phyloP scores from a whole-genome alignment of 257 asterid genomes.

The Cynanchum wilfordii region DNA sequence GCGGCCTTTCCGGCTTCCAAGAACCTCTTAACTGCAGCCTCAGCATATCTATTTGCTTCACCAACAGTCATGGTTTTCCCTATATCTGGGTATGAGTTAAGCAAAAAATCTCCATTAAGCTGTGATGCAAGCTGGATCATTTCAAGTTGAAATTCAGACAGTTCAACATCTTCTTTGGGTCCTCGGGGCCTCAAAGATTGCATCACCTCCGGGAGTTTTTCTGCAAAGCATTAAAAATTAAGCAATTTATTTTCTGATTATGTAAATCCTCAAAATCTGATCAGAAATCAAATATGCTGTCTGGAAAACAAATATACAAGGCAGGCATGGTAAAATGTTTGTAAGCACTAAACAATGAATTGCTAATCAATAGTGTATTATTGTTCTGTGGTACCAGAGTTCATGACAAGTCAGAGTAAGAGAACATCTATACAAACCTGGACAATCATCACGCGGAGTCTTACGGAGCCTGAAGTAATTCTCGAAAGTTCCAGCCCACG shows the following conservation, averaged over 20 bases:
- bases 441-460: slow-evolving; percentile 91
- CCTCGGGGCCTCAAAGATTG: slow-evolving; percentile 54
- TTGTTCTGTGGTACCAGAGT: not conserved
- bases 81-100: slow-evolving; percentile 68
- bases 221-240: slow-evolving; percentile 27
- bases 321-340: not conserved
- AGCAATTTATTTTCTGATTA: too few species aligned
- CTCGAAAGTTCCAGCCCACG: slow-evolving; percentile 98
- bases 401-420: slow-evolving; percentile 1
- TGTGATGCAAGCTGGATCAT: slow-evolving; percentile 96
- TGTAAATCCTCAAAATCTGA: not conserved
- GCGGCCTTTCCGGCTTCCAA: slow-evolving; percentile 91
- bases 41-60: slow-evolving; percentile 60
- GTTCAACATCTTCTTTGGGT: slow-evolving; percentile 63
- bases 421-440: slow-evolving; percentile 46
- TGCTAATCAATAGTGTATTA: not conserved
- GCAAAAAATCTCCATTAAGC: slow-evolving; percentile 78
- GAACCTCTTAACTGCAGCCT: slow-evolving; percentile 82
- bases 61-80: slow-evolving; percentile 68
- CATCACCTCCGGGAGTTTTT: slow-evolving; percentile 59
- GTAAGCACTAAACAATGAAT: not conserved
- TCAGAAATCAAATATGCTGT: not conserved
- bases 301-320: too few species aligned
- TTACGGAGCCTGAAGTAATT: slow-evolving; percentile 55
- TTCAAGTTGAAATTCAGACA: slow-evolving; percentile 77